Base-by-base conservation (phyloP, 805 yeast species). In the Yarrowia sp. region DNA sequence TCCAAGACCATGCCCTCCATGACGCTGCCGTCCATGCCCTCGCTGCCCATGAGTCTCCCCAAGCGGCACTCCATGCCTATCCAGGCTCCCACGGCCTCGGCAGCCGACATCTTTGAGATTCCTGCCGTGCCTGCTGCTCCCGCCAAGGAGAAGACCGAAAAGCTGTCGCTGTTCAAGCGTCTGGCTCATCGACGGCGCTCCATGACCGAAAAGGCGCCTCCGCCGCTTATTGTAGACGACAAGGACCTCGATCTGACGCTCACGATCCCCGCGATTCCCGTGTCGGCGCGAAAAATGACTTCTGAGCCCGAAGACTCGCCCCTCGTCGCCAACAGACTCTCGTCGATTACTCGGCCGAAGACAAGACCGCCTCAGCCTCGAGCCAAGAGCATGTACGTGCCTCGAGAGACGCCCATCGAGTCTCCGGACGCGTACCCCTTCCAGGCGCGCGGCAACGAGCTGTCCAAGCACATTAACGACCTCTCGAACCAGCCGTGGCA, bases 311-410 rank as follows among this genome's bases (percentile, higher is more conserved):
- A 51, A 12, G 58, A 51, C 18, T 51, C 58, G 13, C 58, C 58
- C 9, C 32, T 51, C 13, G 58, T 51, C 3, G 58, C 58, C 16
- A 51, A 35, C 58, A 22, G 58, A 22, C 58, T 51, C 10, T 47
- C 56, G 6, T 22, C 58, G 3, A 33, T 51, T 32, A 51, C 49
- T 4, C 32, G 49, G 6, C 49, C 49, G 16, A 33, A 18, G 14
- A 22, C n/a, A n/a, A n/a, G n/a, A n/a, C n/a, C n/a, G n/a, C n/a
- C 41, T 12, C 32, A 16, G 1, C 58, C 58, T 4, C 7, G 58
- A 51, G 58, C 58, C 24, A 51, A 51, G 35, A 51, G 58, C 42
- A 51, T 51, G 58, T 51, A 51, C 21, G 42, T 51, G 16, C 42
- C 58, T 12, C 38, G 56, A 47, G 39, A 47, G 10, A 24, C 39